Base-by-base conservation (phyloP, 1,139 yeast genomes). In the Hansenula sp. region DNA sequence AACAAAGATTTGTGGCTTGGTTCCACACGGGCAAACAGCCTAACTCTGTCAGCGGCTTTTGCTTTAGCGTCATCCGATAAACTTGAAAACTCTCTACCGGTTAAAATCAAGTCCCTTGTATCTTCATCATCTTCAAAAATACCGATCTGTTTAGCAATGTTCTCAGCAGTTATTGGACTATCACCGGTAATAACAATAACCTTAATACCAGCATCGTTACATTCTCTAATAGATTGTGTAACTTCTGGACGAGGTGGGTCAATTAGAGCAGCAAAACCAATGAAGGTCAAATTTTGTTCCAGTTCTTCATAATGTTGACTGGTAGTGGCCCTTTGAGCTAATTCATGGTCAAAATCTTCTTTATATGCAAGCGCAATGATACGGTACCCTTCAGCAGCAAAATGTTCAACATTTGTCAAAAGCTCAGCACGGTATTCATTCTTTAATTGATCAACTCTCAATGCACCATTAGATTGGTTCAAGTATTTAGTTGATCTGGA, bases 361-460 rank as follows among this genome's bases (percentile, higher is more conserved):
- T 67, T 71, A 29, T 67, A 66, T 1, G 90, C 88, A 65, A 85
- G 77, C 1, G 91, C 90, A 52, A 85, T 72, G 13, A 85, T 90
- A 54, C 94, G 73, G 46, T 85, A 75, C 3, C 95, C 95, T 56
- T 81, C 77, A 10, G 75, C 62, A 2, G 91, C 84, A 50, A 84
- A 67, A 1, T 76, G 72, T 40, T 76, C 75, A 77, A 84, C 43
- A 12, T 41, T 41, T 2, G 41, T 39, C 31, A 48, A 18, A 41
- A 55, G n/a, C 18, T 31, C 27, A 12, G 38, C 41, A 42, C 52
- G 47, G 32, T 50, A 47, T 33, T 46, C 36, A 3, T 50, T 41
- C 12, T 55, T 46, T 36, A 61, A 36, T 11, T 33, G 30, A 18
- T 60, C 60, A 24, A 62, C 65, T 6, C 64, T 59, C 42, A 64